Base-by-base conservation (phyloP, 2,329 filamentous ascomycete genomes). In the Cladophialophora psammophila region DNA sequence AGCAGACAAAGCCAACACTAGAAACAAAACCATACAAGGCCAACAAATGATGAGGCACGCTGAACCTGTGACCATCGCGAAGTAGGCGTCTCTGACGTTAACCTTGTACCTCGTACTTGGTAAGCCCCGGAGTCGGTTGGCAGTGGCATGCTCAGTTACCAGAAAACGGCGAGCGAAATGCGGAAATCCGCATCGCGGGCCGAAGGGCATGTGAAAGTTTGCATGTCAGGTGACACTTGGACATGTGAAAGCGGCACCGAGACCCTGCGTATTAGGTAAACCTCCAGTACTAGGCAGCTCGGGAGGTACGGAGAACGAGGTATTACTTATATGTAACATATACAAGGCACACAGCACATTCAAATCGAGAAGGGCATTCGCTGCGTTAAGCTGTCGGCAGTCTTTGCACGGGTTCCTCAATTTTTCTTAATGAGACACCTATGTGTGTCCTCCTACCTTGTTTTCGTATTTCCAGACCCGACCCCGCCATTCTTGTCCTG, bases 181-280 rank as follows among this genome's bases (percentile, higher is more conserved):
- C 59, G 60, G 40, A 48, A 35, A 12, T 32, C 18, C 31, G 18
- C 45, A 32, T 60, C n/a, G 58, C 58, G 59, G 58, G 59, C 59
- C 59, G 45, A 61, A 53, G n/a, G n/a, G 61, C 61, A 64, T 64
- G 61, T 61, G 59, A 61, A 61, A 61, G 59, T 57, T 35, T 36
- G 26, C 12, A 6, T 5, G 34, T 58, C 61, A 58, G 32, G 61
- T 64, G 61, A 64, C 53, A 40, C 42, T 18, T 4, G 20, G 8
- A 35, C 61, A 58, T 64, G 61, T 61, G 59, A 61, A 61, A 54
- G 45, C 32, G 42, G 42, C 42, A 26, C 2, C 10, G 42, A 48
- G 42, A 6, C 18, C n/a, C 13, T 13, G 13, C 12, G 38, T 15
- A 13, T 40, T 13, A 26, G 26, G 26, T 26, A 26, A 26, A 26